Base-by-base conservation (phyloP, 139 green algal genomes). In the Chlorokybus atmophyticus region DNA sequence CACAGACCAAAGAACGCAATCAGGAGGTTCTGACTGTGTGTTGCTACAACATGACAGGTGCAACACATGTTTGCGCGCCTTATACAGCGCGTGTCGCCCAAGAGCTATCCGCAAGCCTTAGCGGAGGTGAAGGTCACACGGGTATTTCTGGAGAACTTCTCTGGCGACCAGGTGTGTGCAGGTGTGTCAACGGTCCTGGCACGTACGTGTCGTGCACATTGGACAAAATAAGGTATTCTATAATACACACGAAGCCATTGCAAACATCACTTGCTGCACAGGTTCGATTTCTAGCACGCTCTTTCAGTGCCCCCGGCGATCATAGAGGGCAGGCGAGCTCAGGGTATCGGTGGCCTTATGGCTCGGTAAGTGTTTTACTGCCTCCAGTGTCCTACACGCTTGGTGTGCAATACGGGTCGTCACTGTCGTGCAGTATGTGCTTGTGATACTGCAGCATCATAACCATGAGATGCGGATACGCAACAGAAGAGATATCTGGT, bases 61-160 rank as follows among this genome's bases (percentile, higher is more conserved):
- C 24, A 32, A 27, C 60, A 80, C n/a, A 93, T 87, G 62, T 96
- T 96, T 60, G 81, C 83, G 0, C 59, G 68, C 4, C 80, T 96
- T 48, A 86, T 97, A 31, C 83, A 95, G 75, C 75, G 89, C 1
- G 81, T 91, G 40, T 75, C 73, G 27, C 88, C 87, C 64, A 95
- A 95, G 72, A 83, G 69, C 56, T 73, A 75, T 7, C 47, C 66
- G 0, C 88, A 96, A 72, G 89, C 89, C 0, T 29, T 74, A 57
- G 85, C 63, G 2, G 89, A 97, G 75, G 79, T 92, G 4, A 64
- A 56, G 1, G 84, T 96, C 21, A 94, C 86, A 0, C 69, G 78
- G 19, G 77, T 81, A 48, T 97, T 97, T 62, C 76, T 93, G 41
- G 89, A 96, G 49, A 97, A 97, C 76, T 96, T 96, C 55, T 71